Percentiles rank a stretch among this genome's conserved stretches.
Conservation (phyloP, 179 eudicot genomes). For the Sideroxylon spinosum region DNA sequence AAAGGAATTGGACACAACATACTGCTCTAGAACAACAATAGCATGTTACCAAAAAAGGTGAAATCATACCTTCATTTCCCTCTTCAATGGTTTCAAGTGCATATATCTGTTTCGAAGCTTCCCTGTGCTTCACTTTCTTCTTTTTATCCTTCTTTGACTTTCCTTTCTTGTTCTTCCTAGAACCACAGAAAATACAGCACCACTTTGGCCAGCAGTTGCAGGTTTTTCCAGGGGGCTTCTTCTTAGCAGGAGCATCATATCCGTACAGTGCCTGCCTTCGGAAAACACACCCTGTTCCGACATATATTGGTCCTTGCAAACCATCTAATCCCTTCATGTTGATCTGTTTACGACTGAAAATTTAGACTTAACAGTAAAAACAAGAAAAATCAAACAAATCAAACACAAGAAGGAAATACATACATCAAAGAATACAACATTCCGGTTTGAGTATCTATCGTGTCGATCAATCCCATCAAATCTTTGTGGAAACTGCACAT, state of each 20-base stretch:
- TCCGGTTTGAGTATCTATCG: slow-evolving; percentile 89
- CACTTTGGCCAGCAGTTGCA: slow-evolving; percentile 95
- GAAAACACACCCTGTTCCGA: slow-evolving; percentile 91
- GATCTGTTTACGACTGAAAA: slow-evolving; percentile 42
- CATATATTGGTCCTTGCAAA: slow-evolving; percentile 93
- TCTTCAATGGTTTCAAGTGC: slow-evolving; percentile 52
- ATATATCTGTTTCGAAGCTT: slow-evolving; percentile 38
- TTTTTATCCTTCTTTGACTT: slow-evolving; percentile 38
- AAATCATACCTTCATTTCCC: slow-evolving; percentile 35
- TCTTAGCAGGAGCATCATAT: slow-evolving; percentile 73
- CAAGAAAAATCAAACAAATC: neutral
- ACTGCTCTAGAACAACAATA: neutral
- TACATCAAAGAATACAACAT: slow-evolving; percentile 94
- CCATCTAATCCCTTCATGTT: slow-evolving; percentile 97
- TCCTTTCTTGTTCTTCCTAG: slow-evolving; percentile 37
- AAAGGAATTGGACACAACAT: neutral
- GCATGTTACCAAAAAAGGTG: neutral
- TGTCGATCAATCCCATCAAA: slow-evolving; percentile 94
- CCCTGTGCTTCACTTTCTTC: slow-evolving; percentile 28
- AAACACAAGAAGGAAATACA: slow-evolving; percentile 14
- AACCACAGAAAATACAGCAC: slow-evolving; percentile 51
- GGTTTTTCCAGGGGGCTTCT: slow-evolving; percentile 71
- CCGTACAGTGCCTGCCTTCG: slow-evolving; percentile 92
- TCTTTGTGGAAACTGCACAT: slow-evolving; percentile 91
- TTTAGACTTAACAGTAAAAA: neutral